Evolutionary conservation across 306 rosid species (phyloP), one percentile per base, ranked within the genome.

Genomic region (Trifolium fragiferum): DNA sequence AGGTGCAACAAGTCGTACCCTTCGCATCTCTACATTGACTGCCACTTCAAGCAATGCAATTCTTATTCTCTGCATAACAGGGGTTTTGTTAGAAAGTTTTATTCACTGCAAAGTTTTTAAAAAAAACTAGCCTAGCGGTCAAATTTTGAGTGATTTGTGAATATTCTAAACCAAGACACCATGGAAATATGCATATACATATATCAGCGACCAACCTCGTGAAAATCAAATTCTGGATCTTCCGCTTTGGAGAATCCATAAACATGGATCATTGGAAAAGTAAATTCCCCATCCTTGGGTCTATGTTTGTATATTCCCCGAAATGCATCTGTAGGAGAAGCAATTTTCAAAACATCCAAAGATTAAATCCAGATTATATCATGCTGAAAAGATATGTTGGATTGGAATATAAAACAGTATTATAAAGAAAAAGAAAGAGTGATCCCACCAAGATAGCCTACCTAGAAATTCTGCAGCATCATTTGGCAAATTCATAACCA

Each of bases 141-240:
- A 49, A 57, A 49, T 50, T 19, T 46, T 12, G 18, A 76, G 76
- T 54, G 35, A 70, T 50, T 60, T 71, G 53, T 41, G 66, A 14
- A 43, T 44, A 75, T 44, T 66, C 53, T 72, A 47, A 58, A 38
- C 68, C 5, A 76, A 53, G 66, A 65, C n/a, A 19, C 63, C 14
- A 6, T 18, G 32, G 21, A 64, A 70, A 76, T 40, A 76, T 70
- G 59, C 37, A 54, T 46, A 68, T 21, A 62, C 33, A n/a, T 21
- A 33, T 35, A 75, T 46, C 38, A 49, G 69, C 70, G 60, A 73
- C 77, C 18, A 80, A 91, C 97, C 98, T 89, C 91, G 0, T 93
- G 97, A 81, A 91, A 93, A 68, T 93, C 94, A 65, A 93, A 93
- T 81, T 93, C 98, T 16, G 98, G 98, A 87, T 93, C 98, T 66